A percentile compares a stretch with the other conserved stretches of the same genome.
Conservation (phyloP, 2,329 filamentous ascomycete species). For the Emmonsiellopsis sp. region DNA sequence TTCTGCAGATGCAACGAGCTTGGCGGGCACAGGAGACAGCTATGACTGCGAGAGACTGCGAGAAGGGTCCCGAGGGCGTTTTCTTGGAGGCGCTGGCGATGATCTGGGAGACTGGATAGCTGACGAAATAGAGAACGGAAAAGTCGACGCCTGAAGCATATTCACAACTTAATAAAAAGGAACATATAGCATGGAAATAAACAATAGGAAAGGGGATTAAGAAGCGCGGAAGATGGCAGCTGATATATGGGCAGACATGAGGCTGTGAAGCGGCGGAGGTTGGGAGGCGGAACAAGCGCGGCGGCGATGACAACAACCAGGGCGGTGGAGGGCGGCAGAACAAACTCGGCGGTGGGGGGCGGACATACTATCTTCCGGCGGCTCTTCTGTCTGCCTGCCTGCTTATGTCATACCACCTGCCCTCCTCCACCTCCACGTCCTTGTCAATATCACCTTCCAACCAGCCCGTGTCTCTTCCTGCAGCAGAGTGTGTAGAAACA, state of each 20-base stretch:
- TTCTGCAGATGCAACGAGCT: background rate
- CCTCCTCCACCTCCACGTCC: too few relatives aligned
- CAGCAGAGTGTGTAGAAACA: too few relatives aligned
- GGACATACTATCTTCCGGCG: background rate
- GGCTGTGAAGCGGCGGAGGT: background rate
- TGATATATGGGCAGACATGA: background rate
- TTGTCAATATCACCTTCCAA: too few relatives aligned
- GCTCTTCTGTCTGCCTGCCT: background rate
- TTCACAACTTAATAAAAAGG: slow-evolving; percentile 1
- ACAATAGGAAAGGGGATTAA: background rate
- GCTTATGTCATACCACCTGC: background rate
- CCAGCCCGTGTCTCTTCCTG: too few relatives aligned
- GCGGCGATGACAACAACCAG: background rate
- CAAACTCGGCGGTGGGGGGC: background rate
- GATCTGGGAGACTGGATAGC: background rate
- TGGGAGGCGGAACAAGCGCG: background rate
- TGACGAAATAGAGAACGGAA: background rate
- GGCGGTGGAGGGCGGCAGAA: background rate
- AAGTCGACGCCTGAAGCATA: slow-evolving; percentile 4
- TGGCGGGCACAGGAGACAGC: background rate
- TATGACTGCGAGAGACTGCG: background rate
- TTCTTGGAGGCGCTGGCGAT: background rate
- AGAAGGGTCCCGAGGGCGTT: slow-evolving; percentile 1
- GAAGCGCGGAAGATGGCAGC: background rate
- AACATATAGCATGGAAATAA: background rate